These are phyloP conservation scores for Nemania sp. DNA, from an alignment of 2,329 filamentous ascomycete species.

Conservation along the genomic window DNA sequence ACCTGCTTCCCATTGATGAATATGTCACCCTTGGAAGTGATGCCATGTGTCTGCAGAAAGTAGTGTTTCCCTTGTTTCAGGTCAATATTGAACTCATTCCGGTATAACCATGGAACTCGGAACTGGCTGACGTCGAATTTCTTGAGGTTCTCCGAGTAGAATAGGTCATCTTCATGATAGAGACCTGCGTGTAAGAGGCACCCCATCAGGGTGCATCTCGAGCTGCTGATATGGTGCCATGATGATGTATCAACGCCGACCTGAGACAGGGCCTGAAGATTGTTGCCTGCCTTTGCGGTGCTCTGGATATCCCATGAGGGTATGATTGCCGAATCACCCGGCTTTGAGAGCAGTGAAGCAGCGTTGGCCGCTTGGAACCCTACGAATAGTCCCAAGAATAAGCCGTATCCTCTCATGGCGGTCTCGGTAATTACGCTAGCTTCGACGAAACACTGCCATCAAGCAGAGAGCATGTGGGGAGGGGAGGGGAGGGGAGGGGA, in stretches of 20 bases:
- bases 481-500: background rate
- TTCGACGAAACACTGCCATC: conserved; percentile 1
- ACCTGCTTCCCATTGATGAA: conserved; percentile 61
- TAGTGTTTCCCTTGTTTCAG: conserved; percentile 47
- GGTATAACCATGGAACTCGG: conserved; percentile 61
- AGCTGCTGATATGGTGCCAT: conserved; percentile 54
- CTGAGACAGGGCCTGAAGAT: conserved; percentile 47
- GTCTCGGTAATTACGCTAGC: background rate
- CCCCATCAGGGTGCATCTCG: conserved; percentile 60
- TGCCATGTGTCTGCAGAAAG: conserved; percentile 61
- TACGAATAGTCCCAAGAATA: conserved; percentile 28
- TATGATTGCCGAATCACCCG: conserved; percentile 39
- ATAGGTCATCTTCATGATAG: conserved; percentile 58
- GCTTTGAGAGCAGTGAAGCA: conserved; percentile 27
- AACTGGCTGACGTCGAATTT: conserved; percentile 53
- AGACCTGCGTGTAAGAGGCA: conserved; percentile 57
- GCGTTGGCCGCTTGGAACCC: conserved; percentile 16
- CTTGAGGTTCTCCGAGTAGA: conserved; percentile 56
- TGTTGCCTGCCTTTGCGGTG: conserved; percentile 41
- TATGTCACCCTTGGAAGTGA: conserved; percentile 64
- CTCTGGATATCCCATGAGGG: conserved; percentile 57
- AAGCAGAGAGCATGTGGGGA: background rate
- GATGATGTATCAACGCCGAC: conserved; percentile 50
- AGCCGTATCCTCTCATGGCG: conserved; percentile 30
- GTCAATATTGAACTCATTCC: conserved; percentile 54